Conservation (phyloP, 352 stramenopile genomes). For the Blastocystis sp. region DNA sequence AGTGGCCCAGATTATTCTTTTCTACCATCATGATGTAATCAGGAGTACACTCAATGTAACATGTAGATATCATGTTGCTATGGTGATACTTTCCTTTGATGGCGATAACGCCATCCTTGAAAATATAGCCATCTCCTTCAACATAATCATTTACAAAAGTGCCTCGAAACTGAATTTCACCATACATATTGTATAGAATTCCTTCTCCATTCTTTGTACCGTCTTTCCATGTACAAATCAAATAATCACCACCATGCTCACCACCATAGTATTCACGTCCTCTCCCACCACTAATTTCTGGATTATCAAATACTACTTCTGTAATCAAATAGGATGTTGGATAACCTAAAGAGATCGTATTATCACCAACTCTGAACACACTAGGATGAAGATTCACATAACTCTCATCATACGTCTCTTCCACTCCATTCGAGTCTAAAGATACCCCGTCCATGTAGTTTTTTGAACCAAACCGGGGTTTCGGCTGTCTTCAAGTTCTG, state of each 20-base stretch:
- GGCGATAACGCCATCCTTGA: neutral
- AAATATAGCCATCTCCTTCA: conserved; percentile 25
- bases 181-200: conserved; percentile 19
- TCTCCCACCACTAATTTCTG: neutral
- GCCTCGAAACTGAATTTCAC: conserved; percentile 35
- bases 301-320: conserved; percentile 3
- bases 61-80: neutral
- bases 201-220: conserved; percentile 38
- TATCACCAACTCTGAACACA: neutral
- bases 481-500: neutral
- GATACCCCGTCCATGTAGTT: neutral
- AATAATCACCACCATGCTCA: neutral
- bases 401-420: neutral
- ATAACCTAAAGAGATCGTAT: neutral
- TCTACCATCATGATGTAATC: conserved; percentile 21
- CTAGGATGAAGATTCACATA: neutral
- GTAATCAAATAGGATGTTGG: neutral
- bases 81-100: neutral
- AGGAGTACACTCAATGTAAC: conserved; percentile 19
- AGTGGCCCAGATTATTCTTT: neutral
- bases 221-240: conserved; percentile 29
- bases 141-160: conserved; percentile 54
- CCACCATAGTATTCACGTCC: neutral
- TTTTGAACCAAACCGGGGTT: neutral
- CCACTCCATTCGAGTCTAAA: neutral